These are phyloP conservation scores for Pyronema omphalodes DNA, from an alignment of 495 filamentous ascomycete genomes.

Conservation along the genomic window DNA sequence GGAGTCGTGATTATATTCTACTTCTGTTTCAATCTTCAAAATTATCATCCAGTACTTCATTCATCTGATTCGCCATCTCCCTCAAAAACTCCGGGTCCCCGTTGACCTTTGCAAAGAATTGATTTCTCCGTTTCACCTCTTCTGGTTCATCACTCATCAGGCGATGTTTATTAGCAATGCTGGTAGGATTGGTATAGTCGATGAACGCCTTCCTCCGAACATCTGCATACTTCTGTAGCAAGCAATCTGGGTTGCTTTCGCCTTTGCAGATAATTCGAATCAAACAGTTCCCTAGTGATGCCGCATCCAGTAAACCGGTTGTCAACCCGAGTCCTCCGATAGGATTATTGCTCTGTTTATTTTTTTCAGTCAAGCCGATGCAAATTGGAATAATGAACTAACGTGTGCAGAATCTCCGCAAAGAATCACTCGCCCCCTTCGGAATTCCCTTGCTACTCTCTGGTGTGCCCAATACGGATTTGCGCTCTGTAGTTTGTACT, in stretches of 20 bases:
- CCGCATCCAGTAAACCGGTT: not conserved
- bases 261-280: not conserved
- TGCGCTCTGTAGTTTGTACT: not conserved
- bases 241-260: not conserved
- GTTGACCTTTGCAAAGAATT: not conserved
- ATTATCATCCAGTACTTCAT: not conserved
- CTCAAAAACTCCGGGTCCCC: not conserved
- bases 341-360: not conserved
- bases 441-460: not conserved
- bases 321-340: slow-evolving; percentile 2
- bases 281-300: not conserved
- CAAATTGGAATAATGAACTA: not conserved
- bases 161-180: not conserved
- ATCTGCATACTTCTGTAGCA: not conserved
- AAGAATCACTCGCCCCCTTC: not conserved
- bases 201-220: not conserved
- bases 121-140: not conserved
- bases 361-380: not conserved
- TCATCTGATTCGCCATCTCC: not conserved
- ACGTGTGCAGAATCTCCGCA: slow-evolving; percentile 1
- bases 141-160: not conserved
- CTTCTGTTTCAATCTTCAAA: not conserved
- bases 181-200: not conserved
- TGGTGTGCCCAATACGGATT: not conserved
- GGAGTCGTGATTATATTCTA: too few relatives aligned